A percentile compares a stretch with the other conserved stretches of the same genome.
Conservation (phyloP, 2,329 filamentous ascomycete genomes). For the Diaporthe batatas region DNA sequence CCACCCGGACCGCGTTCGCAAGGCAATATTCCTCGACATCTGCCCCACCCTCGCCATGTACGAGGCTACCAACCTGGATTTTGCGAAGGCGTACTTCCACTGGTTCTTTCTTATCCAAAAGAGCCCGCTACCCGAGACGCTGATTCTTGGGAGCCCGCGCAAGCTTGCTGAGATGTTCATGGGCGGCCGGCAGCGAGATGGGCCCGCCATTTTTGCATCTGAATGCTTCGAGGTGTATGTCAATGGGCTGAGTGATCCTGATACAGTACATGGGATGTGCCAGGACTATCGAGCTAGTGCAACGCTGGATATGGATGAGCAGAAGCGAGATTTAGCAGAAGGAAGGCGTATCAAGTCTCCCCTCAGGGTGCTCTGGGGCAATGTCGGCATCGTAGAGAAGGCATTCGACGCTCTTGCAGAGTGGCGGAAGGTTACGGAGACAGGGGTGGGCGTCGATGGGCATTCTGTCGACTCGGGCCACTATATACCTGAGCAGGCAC, state of each 20-base stretch:
- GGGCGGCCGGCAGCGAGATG: slow-evolving; percentile 55
- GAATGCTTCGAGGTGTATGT: slow-evolving; percentile 58
- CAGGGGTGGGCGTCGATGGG: slow-evolving; percentile 54
- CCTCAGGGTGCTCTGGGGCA: slow-evolving; percentile 65
- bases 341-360: slow-evolving; percentile 61
- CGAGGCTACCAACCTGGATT: slow-evolving; percentile 55
- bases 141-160: slow-evolving; percentile 55
- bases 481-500: slow-evolving; percentile 65
- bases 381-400: slow-evolving; percentile 61
- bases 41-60: slow-evolving; percentile 69
- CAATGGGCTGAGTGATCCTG: slow-evolving; percentile 55
- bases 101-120: slow-evolving; percentile 71
- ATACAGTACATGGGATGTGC: slow-evolving; percentile 62
- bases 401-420: slow-evolving; percentile 63
- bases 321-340: slow-evolving; percentile 58
- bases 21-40: slow-evolving; percentile 64
- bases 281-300: slow-evolving; percentile 69
- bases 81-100: slow-evolving; percentile 67
- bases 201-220: slow-evolving; percentile 51
- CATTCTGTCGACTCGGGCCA: slow-evolving; percentile 61
- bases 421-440: slow-evolving; percentile 62
- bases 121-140: slow-evolving; percentile 63
- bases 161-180: slow-evolving; percentile 59
- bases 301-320: slow-evolving; percentile 65
- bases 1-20: slow-evolving; percentile 56